Percentiles rank a stretch among this genome's conserved stretches.
These are phyloP conservation scores for Pythium oligandrum DNA, from an alignment of 352 stramenopile genomes.

Conservation along the genomic window DNA sequence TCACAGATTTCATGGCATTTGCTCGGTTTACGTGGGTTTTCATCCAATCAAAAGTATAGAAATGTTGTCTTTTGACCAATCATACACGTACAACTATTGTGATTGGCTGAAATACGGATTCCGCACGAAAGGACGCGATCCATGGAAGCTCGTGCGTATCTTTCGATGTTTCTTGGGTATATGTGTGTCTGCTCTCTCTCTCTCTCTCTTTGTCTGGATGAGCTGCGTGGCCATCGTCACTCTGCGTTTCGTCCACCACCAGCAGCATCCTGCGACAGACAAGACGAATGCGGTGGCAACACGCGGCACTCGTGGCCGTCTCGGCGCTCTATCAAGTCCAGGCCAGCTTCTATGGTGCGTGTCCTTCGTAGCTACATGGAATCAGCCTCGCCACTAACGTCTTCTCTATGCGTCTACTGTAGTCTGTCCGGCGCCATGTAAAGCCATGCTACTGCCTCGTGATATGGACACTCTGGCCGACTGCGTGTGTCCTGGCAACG, in stretches of 20 bases:
- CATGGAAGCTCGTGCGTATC: constrained; percentile 5
- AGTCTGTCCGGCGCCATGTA: constrained; percentile 61
- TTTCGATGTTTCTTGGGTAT: constrained; percentile 14
- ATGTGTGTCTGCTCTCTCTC: background rate
- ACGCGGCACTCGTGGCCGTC: constrained; percentile 3
- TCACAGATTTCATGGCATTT: constrained; percentile 19
- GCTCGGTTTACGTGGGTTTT: constrained; percentile 8
- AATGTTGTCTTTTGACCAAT: constrained; percentile 1
- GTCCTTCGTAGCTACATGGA: background rate
- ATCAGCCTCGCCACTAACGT: background rate
- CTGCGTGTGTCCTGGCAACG: constrained; percentile 43
- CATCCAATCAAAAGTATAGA: constrained; percentile 21
- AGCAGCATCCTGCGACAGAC: background rate
- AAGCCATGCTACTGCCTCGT: constrained; percentile 71
- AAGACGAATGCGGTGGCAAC: background rate
- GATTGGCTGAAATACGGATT: constrained; percentile 15
- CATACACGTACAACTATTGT: background rate
- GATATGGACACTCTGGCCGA: constrained; percentile 81
- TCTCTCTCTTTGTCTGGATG: background rate
- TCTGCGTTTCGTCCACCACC: background rate
- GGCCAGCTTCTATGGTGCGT: constrained; percentile 17
- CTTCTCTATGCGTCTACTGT: constrained; percentile 1
- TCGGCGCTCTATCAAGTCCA: constrained; percentile 1
- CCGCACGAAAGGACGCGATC: constrained; percentile 25
- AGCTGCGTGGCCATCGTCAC: background rate